Conservation (phyloP, 2,329 filamentous ascomycete species). For the Trichoderma sp. region DNA sequence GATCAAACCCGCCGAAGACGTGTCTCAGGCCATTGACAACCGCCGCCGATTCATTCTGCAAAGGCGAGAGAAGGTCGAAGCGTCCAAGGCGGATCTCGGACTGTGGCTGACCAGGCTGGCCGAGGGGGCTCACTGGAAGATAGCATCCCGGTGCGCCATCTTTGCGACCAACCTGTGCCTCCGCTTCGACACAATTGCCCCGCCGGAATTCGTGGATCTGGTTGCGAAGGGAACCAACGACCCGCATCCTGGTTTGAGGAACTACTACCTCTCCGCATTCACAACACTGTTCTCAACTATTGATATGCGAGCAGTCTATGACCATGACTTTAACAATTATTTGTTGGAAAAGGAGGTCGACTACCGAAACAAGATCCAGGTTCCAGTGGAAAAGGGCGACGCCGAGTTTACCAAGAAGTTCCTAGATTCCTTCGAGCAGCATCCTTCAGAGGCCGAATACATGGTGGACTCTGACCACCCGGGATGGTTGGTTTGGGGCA, state of each 20-base stretch:
- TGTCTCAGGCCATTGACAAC: slow-evolving; percentile 58
- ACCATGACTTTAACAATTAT: slow-evolving; percentile 85
- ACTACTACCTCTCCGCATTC: slow-evolving; percentile 79
- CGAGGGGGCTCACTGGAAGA: slow-evolving; percentile 90
- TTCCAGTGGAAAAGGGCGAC: slow-evolving; percentile 74
- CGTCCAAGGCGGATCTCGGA: slow-evolving; percentile 78
- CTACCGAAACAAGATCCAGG: slow-evolving; percentile 73
- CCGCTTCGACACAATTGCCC: slow-evolving; percentile 86
- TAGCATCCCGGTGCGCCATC: slow-evolving; percentile 83
- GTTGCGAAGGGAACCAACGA: slow-evolving; percentile 83
- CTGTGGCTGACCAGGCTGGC: slow-evolving; percentile 79
- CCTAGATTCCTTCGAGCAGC: slow-evolving; percentile 74
- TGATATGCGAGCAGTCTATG: slow-evolving; percentile 82
- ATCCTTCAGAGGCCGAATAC: slow-evolving; percentile 70
- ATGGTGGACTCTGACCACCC: slow-evolving; percentile 91
- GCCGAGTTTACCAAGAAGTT: slow-evolving; percentile 77
- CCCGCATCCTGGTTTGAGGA: slow-evolving; percentile 81
- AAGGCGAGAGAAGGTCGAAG: slow-evolving; percentile 76
- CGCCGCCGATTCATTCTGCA: slow-evolving; percentile 72
- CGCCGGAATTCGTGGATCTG: slow-evolving; percentile 78
- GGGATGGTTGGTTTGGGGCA: slow-evolving; percentile 95
- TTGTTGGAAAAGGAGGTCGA: slow-evolving; percentile 73
- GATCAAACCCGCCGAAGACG: slow-evolving; percentile 70
- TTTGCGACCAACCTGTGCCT: slow-evolving; percentile 90
- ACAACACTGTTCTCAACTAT: slow-evolving; percentile 77